Evolutionary conservation across 495 filamentous ascomycete species (phyloP).

Genomic region (Lasiosphaeris hirsuta): DNA sequence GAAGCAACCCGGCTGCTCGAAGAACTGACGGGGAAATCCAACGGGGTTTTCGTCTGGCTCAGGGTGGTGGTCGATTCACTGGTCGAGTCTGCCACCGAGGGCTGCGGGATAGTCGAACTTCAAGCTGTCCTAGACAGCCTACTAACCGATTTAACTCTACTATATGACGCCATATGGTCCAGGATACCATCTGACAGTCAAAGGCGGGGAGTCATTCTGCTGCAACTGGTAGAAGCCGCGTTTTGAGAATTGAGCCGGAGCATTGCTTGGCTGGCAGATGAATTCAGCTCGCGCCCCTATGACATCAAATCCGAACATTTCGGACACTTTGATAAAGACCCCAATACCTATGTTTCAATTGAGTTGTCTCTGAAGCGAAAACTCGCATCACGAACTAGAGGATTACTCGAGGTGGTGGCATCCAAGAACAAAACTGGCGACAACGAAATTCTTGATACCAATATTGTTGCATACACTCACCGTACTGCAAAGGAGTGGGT

Average conservation of each 20-base stretch:
- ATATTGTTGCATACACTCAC: too few species aligned
- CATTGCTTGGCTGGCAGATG: not conserved
- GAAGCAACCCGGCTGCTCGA: not conserved
- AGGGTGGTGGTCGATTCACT: conserved; percentile 8
- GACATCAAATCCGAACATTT: too few species aligned
- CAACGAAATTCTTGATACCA: too few species aligned
- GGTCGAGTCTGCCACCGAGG: conserved; percentile 7
- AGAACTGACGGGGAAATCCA: conserved; percentile 8
- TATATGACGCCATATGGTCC: conserved; percentile 18
- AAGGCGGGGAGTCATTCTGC: not conserved
- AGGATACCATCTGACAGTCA: conserved; percentile 4
- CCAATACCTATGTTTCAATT: too few species aligned
- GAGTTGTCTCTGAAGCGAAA: too few species aligned
- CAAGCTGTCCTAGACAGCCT: not conserved
- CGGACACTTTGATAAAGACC: too few species aligned
- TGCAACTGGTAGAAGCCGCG: not conserved
- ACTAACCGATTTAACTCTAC: conserved; percentile 1
- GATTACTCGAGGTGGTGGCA: too few species aligned
- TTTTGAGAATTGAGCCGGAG: not conserved
- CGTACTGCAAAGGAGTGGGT: too few species aligned
- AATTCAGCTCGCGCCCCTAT: too few species aligned
- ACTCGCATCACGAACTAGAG: too few species aligned
- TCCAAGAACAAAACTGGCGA: too few species aligned
- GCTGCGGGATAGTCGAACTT: conserved; percentile 1
- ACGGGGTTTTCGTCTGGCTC: conserved; percentile 18